Evolutionary conservation across 164 flowering plant species (phyloP), one percentile per base, ranked within the genome.

Genomic region (Euptelea pleiosperma): DNA sequence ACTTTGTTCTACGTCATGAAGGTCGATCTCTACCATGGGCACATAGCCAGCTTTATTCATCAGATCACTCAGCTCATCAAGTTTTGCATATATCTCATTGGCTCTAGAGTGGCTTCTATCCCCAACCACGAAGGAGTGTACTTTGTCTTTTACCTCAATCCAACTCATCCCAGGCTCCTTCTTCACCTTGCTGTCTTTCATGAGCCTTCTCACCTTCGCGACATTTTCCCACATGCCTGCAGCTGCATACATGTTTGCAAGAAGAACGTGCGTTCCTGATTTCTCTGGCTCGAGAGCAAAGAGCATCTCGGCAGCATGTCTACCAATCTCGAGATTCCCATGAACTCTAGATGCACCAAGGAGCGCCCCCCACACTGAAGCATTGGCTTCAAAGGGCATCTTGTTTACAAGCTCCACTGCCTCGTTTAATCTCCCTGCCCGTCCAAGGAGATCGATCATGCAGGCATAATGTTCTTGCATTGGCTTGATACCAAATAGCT

Each of bases 161-260:
- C 61, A 58, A 45, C 61, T 58, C 51, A 58, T 46, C 33, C 61
- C 61, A 1, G 61, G 61, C 19, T 58, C 61, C 40, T 58, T 58
- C 61, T 58, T 58, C 29, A 58, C 61, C 28, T 22, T 46, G n/a
- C 31, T 21, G 30, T 45, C 52, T 34, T 35, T 58, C 61, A 58
- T 58, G 19, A 45, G 16, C 41, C 52, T 46, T 35, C 61, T 58
- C 6, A 58, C 40, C 19, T 46, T 33, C 2, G 51, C 40, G 31
- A 31, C 61, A 31, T 58, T 35, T 45, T 45, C 52, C 61, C 51
- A 44, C 51, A 18, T 31, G 11, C 52, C 61, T 9, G 24, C 31
- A 12, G 39, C 52, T 21, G 42, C 52, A 14, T 58, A 45, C 39
- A 34, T 45, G n/a, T 57, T 57, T 2, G 61, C 22, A 15, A 57